Evolutionary conservation across 2,329 filamentous ascomycete genomes (phyloP).

Genomic region (Colletotrichum melonis): DNA sequence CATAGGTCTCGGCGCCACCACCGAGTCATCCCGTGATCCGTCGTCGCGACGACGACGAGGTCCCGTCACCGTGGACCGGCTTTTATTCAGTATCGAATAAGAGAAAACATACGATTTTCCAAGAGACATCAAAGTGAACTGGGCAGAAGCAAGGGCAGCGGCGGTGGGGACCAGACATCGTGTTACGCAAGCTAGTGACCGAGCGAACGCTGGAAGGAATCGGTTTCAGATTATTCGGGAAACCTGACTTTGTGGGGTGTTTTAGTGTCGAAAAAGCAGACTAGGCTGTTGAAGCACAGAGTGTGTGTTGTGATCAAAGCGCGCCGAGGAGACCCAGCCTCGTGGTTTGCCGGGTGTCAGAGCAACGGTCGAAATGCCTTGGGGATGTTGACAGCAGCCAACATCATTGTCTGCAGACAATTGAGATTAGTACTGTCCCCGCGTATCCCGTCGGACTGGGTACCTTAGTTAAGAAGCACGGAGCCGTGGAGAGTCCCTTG

Average conservation of each 20-base stretch:
- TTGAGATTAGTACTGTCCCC: background rate
- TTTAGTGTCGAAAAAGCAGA: background rate
- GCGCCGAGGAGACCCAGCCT: background rate
- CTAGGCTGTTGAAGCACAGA: background rate
- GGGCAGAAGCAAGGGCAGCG: background rate
- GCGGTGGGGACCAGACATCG: background rate
- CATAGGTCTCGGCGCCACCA: background rate
- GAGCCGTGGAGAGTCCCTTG: background rate
- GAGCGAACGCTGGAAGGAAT: background rate
- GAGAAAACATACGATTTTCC: background rate
- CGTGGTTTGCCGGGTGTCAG: constrained; percentile 3
- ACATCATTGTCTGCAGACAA: background rate
- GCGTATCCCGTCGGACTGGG: background rate
- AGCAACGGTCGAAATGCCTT: background rate
- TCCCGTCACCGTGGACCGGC: background rate
- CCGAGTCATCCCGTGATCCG: background rate
- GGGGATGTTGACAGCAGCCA: constrained; percentile 10
- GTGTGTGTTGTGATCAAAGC: constrained; percentile 15
- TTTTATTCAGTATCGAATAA: no score
- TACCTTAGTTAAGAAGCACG: background rate
- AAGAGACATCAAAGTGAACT: background rate
- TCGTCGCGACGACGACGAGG: background rate
- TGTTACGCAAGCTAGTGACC: background rate
- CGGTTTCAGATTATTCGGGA: background rate
- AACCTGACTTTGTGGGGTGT: background rate